Base-by-base conservation (phyloP, 352 stramenopile species). In the Globisporangium solare region DNA sequence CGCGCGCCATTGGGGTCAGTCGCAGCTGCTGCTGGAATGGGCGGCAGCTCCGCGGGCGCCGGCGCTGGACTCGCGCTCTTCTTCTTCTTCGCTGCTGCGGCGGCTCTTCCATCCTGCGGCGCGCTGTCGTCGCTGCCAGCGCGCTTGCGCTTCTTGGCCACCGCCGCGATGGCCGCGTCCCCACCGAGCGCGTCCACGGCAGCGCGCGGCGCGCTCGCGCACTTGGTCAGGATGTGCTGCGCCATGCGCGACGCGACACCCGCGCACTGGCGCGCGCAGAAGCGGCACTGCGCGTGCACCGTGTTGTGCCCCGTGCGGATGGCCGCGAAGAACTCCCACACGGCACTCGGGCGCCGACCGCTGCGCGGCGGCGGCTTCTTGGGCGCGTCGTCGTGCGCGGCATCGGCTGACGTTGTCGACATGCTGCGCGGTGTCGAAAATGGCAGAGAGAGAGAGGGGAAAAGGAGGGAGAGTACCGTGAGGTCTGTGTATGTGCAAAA, bases 241-340 rank as follows among this genome's bases (percentile, higher is more conserved):
- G 55, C 54, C 76, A 86, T 82, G 41, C 76, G 76, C 39, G 71
- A 42, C 21, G 76, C 76, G 43, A 84, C 76, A 15, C 71, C 76
- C 18, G 71, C 73, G 59, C 70, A 78, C 22, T 63, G 69, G 10
- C 65, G 66, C 31, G 35, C 61, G 46, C 76, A 86, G 46, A 80
- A 86, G 52, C 69, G 66, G 53, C 76, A 86, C 32, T 60, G 52
- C 21, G 76, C 76, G 22, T 86, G 72, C 17, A 79, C 63, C 42
- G 70, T 75, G 54, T 79, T 80, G 31, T 71, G 56, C 42, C 68
- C 58, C 24, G 66, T 78, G 48, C 67, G 70, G 32, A 83, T 47
- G 24, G 67, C 55, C n/a, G 60, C 61, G 61, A 83, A 86, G 61
- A 71, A 83, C 41, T 63, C 57, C 76, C 76, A 83, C 18, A 83